Evolutionary conservation across 306 rosid species (phyloP), one percentile per base, ranked within the genome.

Genomic region (Prunus persica): DNA sequence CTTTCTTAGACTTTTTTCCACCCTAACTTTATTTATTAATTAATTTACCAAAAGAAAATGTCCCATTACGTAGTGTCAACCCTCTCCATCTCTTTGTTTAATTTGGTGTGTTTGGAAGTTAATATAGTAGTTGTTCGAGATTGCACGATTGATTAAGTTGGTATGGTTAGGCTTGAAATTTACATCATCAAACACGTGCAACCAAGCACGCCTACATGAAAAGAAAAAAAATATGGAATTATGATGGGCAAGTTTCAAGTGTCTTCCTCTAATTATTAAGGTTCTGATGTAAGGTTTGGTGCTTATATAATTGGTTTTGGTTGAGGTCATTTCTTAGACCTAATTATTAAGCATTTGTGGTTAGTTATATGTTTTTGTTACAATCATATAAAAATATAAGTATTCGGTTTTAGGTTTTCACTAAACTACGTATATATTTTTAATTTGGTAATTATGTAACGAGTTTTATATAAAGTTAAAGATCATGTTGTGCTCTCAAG

Each of bases 1-100:
- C 97, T 88, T 84, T 79, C 83, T 83, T 79, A 57, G 76, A 83
- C 89, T 90, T 92, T 86, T 87, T 77, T 50, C 81, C 88, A 71
- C 78, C 68, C 81, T 49, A 55, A 2, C 80, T 76, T 80, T 81
- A 81, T 73, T 56, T 22, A 83, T 79, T 46, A 76, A 83, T 79
- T 46, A 76, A 69, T 46, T 63, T 66, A 74, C 72, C 52, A 76
- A 74, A 68, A 58, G 16, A 62, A 57, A 73, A 15, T 66, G 19
- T 28, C 51, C 83, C 71, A 80, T 76, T 88, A 66, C 16, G 79
- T 58, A 81, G 85, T 84, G 82, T 77, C 86, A 76, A 77, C 52
- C 73, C 75, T 72, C 71, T 41, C 10, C n/a, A 4, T 8, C 30
- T 61, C 46, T 75, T 72, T 69, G 14, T 82, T 81, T 72, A 64